Base-by-base conservation (phyloP, 805 yeast genomes). In the Candida nanaspora region DNA sequence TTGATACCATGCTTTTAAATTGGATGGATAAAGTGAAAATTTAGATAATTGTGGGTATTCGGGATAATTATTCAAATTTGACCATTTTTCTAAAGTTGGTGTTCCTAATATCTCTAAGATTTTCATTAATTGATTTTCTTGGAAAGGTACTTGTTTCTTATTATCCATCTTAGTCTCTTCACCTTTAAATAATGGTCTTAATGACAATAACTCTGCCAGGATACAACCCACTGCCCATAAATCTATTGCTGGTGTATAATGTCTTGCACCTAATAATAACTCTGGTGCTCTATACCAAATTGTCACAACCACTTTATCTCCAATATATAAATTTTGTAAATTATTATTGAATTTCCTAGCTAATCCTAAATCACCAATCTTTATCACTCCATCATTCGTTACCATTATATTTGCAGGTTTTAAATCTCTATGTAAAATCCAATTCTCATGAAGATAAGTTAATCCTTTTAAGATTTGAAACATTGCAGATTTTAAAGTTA, bases 391-490 rank as follows among this genome's bases (percentile, higher is more conserved):
- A 43, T 75, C 78, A 8, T 80, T 72, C 0, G 96, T 79, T 0
- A 91, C 95, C 98, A 91, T 93, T 48, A 93, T 91, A 62, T 91
- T 91, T 2, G 98, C 98, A 1, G 99, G 99, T 55, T 93, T 93
- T 47, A 93, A 70, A 62, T 93, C 99, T 46, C 99, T 72, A 62
- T 93, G 99, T 38, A 93, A 67, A 2, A 93, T 80, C 98, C 98
- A 93, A 61, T 93, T 91, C 59, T 88, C 91, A 61, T 93, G 99
- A 33, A 93, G 63, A 55, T 82, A 93, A 0, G 88, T 78, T 2
- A 93, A 89, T 4, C 98, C 99, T 52, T 86, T 86, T 22, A 93
- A 61, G 4, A 94, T 82, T 63, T 93, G 99, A 88, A 93, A 88
- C 60, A 87, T 73, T 22, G 89, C 81, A 1, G 95, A 83, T 55